Percentiles rank a stretch among this genome's conserved stretches.
phyloP scores from a whole-genome alignment of 2,329 filamentous ascomycete genomes.

The Lachnellula occidentalis region DNA sequence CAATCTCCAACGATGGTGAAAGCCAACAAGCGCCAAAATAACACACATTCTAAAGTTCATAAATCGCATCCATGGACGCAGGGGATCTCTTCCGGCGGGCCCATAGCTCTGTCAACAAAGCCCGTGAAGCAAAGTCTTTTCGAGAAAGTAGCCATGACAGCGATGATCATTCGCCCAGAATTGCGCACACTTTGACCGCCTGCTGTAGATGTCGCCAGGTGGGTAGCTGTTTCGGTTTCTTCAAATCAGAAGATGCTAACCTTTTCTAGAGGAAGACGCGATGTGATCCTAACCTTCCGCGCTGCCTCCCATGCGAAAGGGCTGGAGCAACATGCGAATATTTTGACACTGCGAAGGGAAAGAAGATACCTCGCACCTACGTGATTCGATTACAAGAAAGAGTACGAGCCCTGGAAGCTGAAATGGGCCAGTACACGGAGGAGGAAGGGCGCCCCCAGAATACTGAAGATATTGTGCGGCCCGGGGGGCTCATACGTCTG shows the following conservation, averaged over 20 bases:
- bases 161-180: slow-evolving; percentile 52
- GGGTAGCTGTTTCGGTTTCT: slow-evolving; percentile 29
- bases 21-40: slow-evolving; percentile 14
- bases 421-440: slow-evolving; percentile 73
- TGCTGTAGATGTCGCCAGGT: slow-evolving; percentile 78
- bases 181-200: slow-evolving; percentile 74
- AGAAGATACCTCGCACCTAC: slow-evolving; percentile 83
- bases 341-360: slow-evolving; percentile 81
- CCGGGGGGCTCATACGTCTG: slow-evolving; percentile 78
- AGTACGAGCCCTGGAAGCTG: slow-evolving; percentile 74
- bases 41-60: slow-evolving; percentile 5
- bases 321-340: slow-evolving; percentile 92
- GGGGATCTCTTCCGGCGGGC: slow-evolving; percentile 55
- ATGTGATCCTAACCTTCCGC: slow-evolving; percentile 88
- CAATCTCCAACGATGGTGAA: slow-evolving; percentile 22
- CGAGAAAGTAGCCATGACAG: slow-evolving; percentile 37
- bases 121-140: slow-evolving; percentile 27
- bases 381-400: slow-evolving; percentile 87
- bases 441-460: slow-evolving; percentile 67
- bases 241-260: slow-evolving; percentile 35
- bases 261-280: slow-evolving; percentile 71
- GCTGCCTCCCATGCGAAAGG: slow-evolving; percentile 87
- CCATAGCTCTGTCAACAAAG: slow-evolving; percentile 36
- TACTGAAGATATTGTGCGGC: slow-evolving; percentile 79
- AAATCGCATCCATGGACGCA: slow-evolving; percentile 47